Evolutionary conservation across 768 basidiomycete species (phyloP), one percentile per base, ranked within the genome.

Genomic region (Termitomyces sp.): DNA sequence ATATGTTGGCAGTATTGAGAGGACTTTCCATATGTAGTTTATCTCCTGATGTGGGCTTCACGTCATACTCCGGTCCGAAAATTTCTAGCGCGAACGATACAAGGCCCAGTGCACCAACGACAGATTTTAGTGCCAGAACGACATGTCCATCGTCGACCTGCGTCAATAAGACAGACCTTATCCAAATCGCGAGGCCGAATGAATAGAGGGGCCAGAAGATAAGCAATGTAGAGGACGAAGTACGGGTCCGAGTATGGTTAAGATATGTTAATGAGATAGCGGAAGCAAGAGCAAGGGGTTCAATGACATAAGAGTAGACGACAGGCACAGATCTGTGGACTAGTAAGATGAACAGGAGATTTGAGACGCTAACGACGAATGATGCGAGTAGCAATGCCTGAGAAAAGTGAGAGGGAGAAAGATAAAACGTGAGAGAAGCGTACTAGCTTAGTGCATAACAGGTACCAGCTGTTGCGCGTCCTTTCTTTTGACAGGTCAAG

Each of bases 161-260:
- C 42, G 62, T 58, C 44, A 61, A 46, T n/a, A 76, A 50, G 49
- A 75, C 64, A 0, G 93, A 90, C 7, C 92, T 80, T 0, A 82
- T 73, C 80, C 87, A 84, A 6, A 90, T 68, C 12, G 72, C 64
- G 0, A 84, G 63, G 0, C 73, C 74, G 16, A 76, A 20, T 13
- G 81, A 51, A 63, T 92, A 90, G 9, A 80, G 52, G 0, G 92
- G 91, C 88, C 91, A 96, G 71, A 92, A 95, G 49, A 95, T 68
- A 10, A 97, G 80, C 38, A 94, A 71, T 13, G 84, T 66, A 1
- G 88, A 77, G 0, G 91, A 92, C 0, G 94, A 88, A 9, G 80
- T 77, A 18, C 85, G 81, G 0, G 85, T 80, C 16, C 85, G 83
- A 38, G 81, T 81, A 68, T 94, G 91, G 61, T 90, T 92, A 57